These are phyloP conservation scores for Fusarium oligoseptatum DNA, from an alignment of 2,329 filamentous ascomycete genomes.

Conservation along the genomic window DNA sequence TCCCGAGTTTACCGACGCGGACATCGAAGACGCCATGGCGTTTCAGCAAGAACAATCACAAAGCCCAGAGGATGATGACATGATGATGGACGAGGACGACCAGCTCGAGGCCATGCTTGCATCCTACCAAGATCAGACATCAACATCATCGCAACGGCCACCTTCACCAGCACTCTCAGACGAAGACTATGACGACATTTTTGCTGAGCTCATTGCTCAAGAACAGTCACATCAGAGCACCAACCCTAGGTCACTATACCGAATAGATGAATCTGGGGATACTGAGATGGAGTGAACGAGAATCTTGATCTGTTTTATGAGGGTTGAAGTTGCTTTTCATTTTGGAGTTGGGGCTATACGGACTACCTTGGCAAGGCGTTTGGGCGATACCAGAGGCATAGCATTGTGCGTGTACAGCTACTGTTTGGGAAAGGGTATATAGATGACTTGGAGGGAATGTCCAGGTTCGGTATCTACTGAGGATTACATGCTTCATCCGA, in stretches of 20 bases:
- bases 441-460: slow-evolving; percentile 38
- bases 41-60: slow-evolving; percentile 48
- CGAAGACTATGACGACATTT: slow-evolving; percentile 73
- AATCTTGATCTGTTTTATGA: neutral
- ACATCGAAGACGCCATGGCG: slow-evolving; percentile 64
- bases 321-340: slow-evolving; percentile 10
- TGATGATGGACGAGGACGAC: slow-evolving; percentile 69
- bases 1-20: slow-evolving; percentile 60
- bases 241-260: slow-evolving; percentile 48
- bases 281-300: slow-evolving; percentile 28
- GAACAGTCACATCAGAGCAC: slow-evolving; percentile 40
- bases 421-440: slow-evolving; percentile 46
- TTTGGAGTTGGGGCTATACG: slow-evolving; percentile 39
- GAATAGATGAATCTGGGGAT: slow-evolving; percentile 63
- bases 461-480: slow-evolving; percentile 60
- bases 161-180: slow-evolving; percentile 59
- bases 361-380: slow-evolving; percentile 36
- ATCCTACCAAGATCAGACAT: slow-evolving; percentile 55
- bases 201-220: slow-evolving; percentile 60
- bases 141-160: slow-evolving; percentile 42
- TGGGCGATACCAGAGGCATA: slow-evolving; percentile 35
- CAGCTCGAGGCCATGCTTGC: slow-evolving; percentile 70
- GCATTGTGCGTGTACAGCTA: slow-evolving; percentile 44
- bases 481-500: slow-evolving; percentile 74
- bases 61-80: slow-evolving; percentile 56